Conservation (phyloP, 768 basidiomycete species). For the Rhizopogon rudus region DNA sequence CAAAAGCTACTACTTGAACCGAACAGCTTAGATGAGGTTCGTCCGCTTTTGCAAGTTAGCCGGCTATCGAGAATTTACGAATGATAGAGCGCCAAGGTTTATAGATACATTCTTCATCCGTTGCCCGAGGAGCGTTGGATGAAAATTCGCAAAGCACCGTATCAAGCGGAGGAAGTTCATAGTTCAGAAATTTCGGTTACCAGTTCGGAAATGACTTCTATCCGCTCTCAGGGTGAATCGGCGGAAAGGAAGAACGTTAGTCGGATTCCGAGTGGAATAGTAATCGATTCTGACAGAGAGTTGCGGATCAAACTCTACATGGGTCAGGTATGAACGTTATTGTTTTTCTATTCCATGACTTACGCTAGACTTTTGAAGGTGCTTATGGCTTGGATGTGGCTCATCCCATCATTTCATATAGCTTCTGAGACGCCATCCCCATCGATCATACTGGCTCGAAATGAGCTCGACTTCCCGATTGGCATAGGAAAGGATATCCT, state of each 20-base stretch:
- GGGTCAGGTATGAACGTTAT: slow-evolving; percentile 47
- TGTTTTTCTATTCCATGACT: background rate
- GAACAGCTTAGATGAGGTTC: slow-evolving; percentile 31
- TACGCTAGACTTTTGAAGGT: slow-evolving; percentile 35
- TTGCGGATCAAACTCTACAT: slow-evolving; percentile 67
- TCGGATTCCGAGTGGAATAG: slow-evolving; percentile 35
- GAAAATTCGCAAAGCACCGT: slow-evolving; percentile 31
- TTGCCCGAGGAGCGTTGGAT: slow-evolving; percentile 41
- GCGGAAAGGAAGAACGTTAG: slow-evolving; percentile 12
- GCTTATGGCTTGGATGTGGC: slow-evolving; percentile 83
- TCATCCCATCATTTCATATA: slow-evolving; percentile 82
- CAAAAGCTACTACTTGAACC: slow-evolving; percentile 28
- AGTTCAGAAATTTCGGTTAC: background rate
- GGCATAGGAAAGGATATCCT: slow-evolving; percentile 66
- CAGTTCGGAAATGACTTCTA: background rate
- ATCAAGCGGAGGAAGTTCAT: background rate
- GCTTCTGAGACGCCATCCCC: slow-evolving; percentile 38
- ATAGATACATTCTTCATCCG: slow-evolving; percentile 42
- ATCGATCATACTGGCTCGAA: slow-evolving; percentile 41
- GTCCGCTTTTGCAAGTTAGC: slow-evolving; percentile 1
- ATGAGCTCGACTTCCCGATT: slow-evolving; percentile 75
- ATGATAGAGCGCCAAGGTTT: slow-evolving; percentile 35
- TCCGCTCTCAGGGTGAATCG: background rate
- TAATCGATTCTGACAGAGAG: slow-evolving; percentile 65
- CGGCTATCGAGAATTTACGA: background rate